These are phyloP conservation scores for Logfia minima DNA, from an alignment of 129 eudicot species.

Conservation along the genomic window DNA sequence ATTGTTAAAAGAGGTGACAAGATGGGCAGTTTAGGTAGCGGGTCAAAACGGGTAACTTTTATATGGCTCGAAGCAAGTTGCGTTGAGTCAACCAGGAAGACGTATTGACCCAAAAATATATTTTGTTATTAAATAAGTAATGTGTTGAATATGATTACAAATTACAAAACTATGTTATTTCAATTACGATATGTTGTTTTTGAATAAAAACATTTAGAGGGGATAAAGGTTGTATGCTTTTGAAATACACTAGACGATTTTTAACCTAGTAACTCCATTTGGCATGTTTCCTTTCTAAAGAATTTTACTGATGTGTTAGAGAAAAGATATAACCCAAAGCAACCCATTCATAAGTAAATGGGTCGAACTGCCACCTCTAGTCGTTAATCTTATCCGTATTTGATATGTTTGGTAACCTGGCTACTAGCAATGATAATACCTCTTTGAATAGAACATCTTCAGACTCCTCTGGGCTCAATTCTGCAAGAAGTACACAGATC, in stretches of 20 bases:
- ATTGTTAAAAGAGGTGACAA: not conserved
- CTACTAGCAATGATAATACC: constrained; percentile 44
- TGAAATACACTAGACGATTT: not conserved
- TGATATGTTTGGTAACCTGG: not conserved
- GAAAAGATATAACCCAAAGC: not conserved
- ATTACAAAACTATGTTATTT: not conserved
- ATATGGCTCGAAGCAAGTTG: not conserved
- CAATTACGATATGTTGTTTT: not conserved
- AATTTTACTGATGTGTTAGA: not conserved
- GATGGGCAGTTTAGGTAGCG: not conserved
- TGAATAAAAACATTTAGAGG: not conserved
- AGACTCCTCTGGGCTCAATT: constrained; percentile 93
- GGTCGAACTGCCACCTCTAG: not conserved
- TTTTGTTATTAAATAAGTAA: not conserved
- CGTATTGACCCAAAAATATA: not conserved
- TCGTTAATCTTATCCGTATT: not conserved
- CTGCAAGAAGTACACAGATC: constrained; percentile 46
- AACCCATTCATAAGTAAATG: not conserved
- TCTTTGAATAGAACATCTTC: constrained; percentile 99
- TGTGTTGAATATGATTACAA: not conserved
- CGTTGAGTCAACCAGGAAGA: not conserved
- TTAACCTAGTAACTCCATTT: not conserved
- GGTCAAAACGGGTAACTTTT: not conserved
- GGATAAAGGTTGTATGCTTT: not conserved
- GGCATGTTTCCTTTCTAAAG: not conserved